Evolutionary conservation across 805 yeast species (phyloP).

Genomic region (Yamadazyma laniorum): DNA sequence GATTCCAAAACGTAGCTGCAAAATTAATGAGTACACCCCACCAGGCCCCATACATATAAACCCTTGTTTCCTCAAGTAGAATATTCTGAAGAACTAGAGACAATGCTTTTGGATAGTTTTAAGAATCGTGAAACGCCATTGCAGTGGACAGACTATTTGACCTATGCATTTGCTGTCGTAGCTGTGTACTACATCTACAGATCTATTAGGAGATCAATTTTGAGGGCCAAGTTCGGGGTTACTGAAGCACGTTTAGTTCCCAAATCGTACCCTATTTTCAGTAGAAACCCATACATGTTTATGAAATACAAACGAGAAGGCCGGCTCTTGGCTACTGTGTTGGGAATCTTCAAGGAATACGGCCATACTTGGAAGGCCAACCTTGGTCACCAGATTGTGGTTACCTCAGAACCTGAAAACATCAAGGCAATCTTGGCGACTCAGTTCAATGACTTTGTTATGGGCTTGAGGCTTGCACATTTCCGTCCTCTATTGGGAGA

Average conservation of each 20-base stretch:
- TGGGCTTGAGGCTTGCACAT: constrained; percentile 30
- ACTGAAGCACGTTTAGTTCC: constrained; percentile 13
- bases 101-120: constrained; percentile 2
- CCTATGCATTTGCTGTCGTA: constrained; percentile 1
- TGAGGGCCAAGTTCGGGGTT: constrained; percentile 13
- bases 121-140: not conserved
- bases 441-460: constrained; percentile 31
- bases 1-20: no score
- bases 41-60: no score
- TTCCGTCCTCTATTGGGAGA: constrained; percentile 33
- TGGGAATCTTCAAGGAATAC: constrained; percentile 13
- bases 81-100: no score
- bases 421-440: constrained; percentile 35
- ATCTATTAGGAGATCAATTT: constrained; percentile 4
- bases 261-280: constrained; percentile 15
- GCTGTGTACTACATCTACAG: constrained; percentile 3
- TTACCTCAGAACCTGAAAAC: constrained; percentile 32
- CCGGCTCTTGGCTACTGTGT: constrained; percentile 11
- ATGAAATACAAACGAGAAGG: constrained; percentile 14
- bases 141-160: constrained; percentile 1
- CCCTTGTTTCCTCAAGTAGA: no score
- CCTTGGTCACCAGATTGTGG: constrained; percentile 21
- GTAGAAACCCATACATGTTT: constrained; percentile 12
- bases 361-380: constrained; percentile 17
- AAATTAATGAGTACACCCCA: no score